Evolutionary conservation across 139 green algal genomes (phyloP).

Genomic region (Picochlorum costavermella): DNA sequence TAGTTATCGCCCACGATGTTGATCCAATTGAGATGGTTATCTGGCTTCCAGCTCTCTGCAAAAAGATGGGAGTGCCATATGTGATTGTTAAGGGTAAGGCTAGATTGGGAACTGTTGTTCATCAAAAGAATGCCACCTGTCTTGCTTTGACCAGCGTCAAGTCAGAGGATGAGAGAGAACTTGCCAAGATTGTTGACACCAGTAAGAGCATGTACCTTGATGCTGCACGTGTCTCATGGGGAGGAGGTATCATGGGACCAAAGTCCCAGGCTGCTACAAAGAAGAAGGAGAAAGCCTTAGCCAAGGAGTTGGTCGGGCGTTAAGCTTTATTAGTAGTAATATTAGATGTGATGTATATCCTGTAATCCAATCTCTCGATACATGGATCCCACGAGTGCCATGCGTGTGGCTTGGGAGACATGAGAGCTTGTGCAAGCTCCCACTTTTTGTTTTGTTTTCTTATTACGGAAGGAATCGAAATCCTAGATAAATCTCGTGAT

Average conservation of each 20-base stretch:
- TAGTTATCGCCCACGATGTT: slow-evolving; percentile 98
- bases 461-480: too few relatives aligned
- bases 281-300: slow-evolving; percentile 70
- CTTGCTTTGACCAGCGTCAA: slow-evolving; percentile 90
- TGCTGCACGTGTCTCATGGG: slow-evolving; percentile 74
- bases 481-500: too few relatives aligned
- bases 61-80: slow-evolving; percentile 98
- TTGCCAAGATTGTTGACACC: slow-evolving; percentile 94
- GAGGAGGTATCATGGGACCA: slow-evolving; percentile 94
- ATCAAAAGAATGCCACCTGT: slow-evolving; percentile 96
- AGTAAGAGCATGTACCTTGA: slow-evolving; percentile 43
- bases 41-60: slow-evolving; percentile 95
- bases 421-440: too few relatives aligned
- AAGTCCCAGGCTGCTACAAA: slow-evolving; percentile 90
- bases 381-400: neutral
- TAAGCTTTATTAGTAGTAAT: neutral
- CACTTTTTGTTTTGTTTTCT: too few relatives aligned
- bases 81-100: slow-evolving; percentile 98
- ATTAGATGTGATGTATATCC: neutral
- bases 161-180: slow-evolving; percentile 96
- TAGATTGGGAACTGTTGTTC: slow-evolving; percentile 84
- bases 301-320: slow-evolving; percentile 66
- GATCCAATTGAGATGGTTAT: slow-evolving; percentile 98
- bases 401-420: too few relatives aligned
- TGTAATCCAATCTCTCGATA: neutral